phyloP scores from a whole-genome alignment of 345 rosid genomes.

The Erucastrum elatum region DNA sequence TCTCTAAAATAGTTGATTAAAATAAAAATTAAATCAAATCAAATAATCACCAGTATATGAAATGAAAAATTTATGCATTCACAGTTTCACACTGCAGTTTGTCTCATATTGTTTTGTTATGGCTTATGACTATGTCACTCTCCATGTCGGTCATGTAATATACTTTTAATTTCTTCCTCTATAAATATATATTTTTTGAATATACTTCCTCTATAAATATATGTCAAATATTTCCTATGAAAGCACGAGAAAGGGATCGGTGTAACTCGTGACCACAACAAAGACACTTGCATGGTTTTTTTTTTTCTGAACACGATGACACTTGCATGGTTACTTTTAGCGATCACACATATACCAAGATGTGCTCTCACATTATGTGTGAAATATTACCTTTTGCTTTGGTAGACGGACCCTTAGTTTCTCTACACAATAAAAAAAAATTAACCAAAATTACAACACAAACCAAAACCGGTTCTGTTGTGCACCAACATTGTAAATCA shows the following conservation, averaged over 20 bases:
- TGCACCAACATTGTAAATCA: not conserved
- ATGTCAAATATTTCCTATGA: not conserved
- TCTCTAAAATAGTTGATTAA: not conserved
- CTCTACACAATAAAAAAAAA: no score
- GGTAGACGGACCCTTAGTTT: no score
- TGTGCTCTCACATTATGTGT: no score
- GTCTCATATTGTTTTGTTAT: not conserved
- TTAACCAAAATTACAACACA: no score
- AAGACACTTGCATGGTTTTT: not conserved
- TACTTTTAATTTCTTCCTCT: not conserved
- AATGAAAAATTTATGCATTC: not conserved
- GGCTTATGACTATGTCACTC: not conserved
- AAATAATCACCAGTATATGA: not conserved
- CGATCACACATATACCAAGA: no score
- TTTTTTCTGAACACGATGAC: not conserved
- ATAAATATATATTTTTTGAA: not conserved
- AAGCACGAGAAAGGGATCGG: not conserved
- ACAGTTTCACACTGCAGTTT: not conserved
- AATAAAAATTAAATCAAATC: not conserved
- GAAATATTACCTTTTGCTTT: no score
- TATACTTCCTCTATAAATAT: no score
- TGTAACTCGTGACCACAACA: not conserved
- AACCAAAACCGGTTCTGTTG: no score
- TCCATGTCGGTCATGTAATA: not conserved
- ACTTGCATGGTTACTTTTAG: not conserved